Evolutionary conservation across 345 rosid species (phyloP), one percentile per base, ranked within the genome.

Genomic region (Brassica rapa): DNA sequence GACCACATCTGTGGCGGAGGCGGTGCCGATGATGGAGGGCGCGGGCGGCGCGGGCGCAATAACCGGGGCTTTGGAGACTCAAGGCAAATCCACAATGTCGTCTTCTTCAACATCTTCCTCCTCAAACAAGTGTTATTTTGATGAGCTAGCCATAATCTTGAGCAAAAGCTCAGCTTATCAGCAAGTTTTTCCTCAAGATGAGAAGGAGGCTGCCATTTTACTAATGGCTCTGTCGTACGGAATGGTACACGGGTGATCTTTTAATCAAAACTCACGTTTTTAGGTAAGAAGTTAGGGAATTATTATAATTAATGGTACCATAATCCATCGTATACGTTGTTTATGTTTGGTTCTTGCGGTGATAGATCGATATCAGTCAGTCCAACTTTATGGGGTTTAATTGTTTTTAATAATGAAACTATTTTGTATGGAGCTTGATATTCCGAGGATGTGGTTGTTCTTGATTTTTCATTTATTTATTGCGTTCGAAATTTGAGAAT

Each of bases 141-240:
- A 91, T 79, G 96, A 93, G 43, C 86, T 89, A 76, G 84, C 84
- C 6, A 69, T 80, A 19, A 84, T 83, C 51, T 80, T 90, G 87
- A 89, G 89, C 77, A 85, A 91, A 78, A 85, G 85, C 57, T 86
- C 91, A 8, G 84, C 90, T 56, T 89, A 82, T 75, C 90, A 89
- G 70, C 79, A 82, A 82, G 87, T 91, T 73, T 91, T 89, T 73
- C 98, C 96, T 59, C 98, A 89, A 76, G 98, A 91, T 35, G 98
- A 93, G 76, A 90, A 89, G 78, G 97, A 93, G 71, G 98, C 94
- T 4, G 98, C 98, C 12, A 87, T 93, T 81, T 87, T 93, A 67
- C 89, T 93, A n/a, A 93, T 93, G 97, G 96, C 98, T 73, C 93
- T 73, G 62, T 93, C 98, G 3, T 85, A 88, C 70, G 98, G 98